Evolutionary conservation across 2,329 filamentous ascomycete species (phyloP), one percentile per base, ranked within the genome.

Genomic region (Aspergillus latus): DNA sequence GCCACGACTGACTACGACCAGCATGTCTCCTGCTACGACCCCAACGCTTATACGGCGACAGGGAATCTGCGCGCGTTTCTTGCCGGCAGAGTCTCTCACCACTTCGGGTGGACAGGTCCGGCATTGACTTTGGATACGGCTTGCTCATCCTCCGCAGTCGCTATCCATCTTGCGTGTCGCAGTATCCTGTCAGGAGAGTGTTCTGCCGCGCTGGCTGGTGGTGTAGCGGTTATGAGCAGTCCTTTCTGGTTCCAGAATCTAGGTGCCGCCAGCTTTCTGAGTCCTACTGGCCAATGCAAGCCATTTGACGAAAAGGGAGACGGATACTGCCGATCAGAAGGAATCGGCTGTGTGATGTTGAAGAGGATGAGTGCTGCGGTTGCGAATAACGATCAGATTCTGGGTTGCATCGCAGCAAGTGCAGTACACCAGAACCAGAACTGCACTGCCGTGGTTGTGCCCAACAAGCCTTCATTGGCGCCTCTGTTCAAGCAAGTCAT

Each of bases 321-420:
- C 62, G 80, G 81, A 1, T 83, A 82, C 60, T 81, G 78, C 52
- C 75, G 81, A 5, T 78, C 70, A 0, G 81, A 83, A 54, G 80
- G 73, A 4, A 67, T 72, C 30, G 79, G 68, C 0, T 66, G 71
- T 21, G 69, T 83, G 2, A 69, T 81, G 3, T 56, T 83, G 11
- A 83, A 82, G 66, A 62, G 66, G 9, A 60, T 82, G 7, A 67
- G 71, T 1, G 67, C 74, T 47, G 82, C 82, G 1, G 52, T 79
- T 10, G 68, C 65, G 1, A 79, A 82, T 39, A 76, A 76, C 1
- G 79, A 64, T 56, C 67, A 66, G 6, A 76, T 84, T 30, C 57
- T 77, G 1, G 80, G 73, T 2, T 70, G 77, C 4, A 75, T 81
- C 21, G 48, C 58, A 1, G 56, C 57, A 8, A 57, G 63, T 1